Conservation (phyloP, 306 rosid genomes). For the Castanospermum australe region DNA sequence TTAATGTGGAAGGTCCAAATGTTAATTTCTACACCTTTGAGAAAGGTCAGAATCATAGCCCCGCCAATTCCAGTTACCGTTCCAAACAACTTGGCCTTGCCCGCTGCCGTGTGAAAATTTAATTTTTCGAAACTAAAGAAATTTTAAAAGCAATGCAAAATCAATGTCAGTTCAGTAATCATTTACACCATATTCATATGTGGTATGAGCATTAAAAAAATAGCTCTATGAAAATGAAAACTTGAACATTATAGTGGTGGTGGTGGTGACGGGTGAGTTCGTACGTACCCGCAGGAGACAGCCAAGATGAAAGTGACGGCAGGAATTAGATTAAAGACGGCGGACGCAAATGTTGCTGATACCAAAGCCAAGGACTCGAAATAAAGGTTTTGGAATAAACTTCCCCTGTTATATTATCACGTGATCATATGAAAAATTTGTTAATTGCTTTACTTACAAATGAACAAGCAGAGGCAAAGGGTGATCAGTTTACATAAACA, state of each 20-base stretch:
- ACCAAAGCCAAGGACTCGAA: slow-evolving; percentile 30
- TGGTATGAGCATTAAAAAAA: neutral
- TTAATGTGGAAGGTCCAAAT: slow-evolving; percentile 38
- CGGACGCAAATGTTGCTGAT: slow-evolving; percentile 45
- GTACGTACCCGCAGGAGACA: slow-evolving; percentile 27
- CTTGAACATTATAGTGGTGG: neutral
- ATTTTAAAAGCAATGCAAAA: neutral
- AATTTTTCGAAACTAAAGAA: slow-evolving; percentile 23
- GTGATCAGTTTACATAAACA: neutral
- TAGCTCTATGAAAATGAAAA: neutral
- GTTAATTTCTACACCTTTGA: slow-evolving; percentile 42
- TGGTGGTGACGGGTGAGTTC: neutral
- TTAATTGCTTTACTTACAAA: neutral
- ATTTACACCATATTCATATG: neutral
- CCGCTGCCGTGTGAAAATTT: slow-evolving; percentile 10
- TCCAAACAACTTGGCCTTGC: slow-evolving; percentile 45
- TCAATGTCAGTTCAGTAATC: neutral
- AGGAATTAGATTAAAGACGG: slow-evolving; percentile 42
- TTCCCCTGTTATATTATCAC: slow-evolving; percentile 27
- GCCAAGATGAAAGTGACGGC: slow-evolving; percentile 45
- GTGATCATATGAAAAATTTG: no score
- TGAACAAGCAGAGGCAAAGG: neutral
- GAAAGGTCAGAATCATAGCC: slow-evolving; percentile 38
- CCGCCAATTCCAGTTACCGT: slow-evolving; percentile 42
- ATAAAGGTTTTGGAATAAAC: slow-evolving; percentile 43